phyloP scores from a whole-genome alignment of 2,329 filamentous ascomycete genomes.

The Leptographium wingfieldii region DNA sequence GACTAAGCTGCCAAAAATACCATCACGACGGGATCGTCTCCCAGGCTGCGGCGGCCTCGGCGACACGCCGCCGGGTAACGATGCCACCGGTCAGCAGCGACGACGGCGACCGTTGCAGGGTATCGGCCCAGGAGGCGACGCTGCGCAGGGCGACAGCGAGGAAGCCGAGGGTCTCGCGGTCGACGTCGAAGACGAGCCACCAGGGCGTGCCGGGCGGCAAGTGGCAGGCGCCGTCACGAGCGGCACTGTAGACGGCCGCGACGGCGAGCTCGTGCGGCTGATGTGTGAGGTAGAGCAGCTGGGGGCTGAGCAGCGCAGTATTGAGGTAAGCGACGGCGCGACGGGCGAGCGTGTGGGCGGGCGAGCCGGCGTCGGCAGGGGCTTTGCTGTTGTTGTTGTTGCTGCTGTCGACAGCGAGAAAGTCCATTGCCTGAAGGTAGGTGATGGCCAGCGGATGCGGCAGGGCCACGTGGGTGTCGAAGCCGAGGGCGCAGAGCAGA shows the following conservation, averaged over 20 bases:
- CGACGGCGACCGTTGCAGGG: constrained; percentile 40
- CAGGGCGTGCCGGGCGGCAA: constrained; percentile 67
- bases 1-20: no score
- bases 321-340: constrained; percentile 72
- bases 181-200: constrained; percentile 98
- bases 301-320: constrained; percentile 70
- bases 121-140: constrained; percentile 54
- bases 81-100: constrained; percentile 32
- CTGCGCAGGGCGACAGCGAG: constrained; percentile 77
- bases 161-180: constrained; percentile 88
- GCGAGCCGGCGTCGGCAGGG: constrained; percentile 17
- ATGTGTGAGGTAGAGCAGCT: constrained; percentile 82
- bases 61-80: constrained; percentile 33
- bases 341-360: constrained; percentile 43
- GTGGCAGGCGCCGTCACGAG: constrained; percentile 61
- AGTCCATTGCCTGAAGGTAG: constrained; percentile 81
- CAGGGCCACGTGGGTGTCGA: constrained; percentile 72
- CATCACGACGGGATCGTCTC: no score
- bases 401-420: constrained; percentile 23
- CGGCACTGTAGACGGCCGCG: constrained; percentile 82
- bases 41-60: background rate
- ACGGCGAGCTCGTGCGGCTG: constrained; percentile 78
- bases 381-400: no score
- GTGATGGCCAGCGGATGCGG: constrained; percentile 81
- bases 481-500: constrained; percentile 63